Base-by-base conservation (phyloP, 2,329 filamentous ascomycete species). In the Scedosporium dehoogii region DNA sequence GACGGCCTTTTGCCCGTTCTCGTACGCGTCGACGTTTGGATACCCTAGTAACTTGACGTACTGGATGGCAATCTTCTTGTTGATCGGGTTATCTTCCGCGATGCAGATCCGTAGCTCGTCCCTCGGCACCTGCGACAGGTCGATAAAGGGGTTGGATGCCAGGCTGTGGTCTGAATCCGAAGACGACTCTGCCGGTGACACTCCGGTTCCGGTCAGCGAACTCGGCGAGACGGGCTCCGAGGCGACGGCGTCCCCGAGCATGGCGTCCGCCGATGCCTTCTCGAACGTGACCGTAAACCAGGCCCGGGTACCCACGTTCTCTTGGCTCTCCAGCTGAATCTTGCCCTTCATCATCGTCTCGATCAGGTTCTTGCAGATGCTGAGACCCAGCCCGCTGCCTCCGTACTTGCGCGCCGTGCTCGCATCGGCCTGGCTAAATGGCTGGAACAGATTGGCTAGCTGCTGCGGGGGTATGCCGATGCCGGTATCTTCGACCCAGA, bases 21-120 rank as follows among this genome's bases (percentile, higher is more conserved):
- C 90, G 70, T 92, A 97, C 0, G 92, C 92, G 72, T 93, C 89
- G 60, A 94, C 92, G 44, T 79, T 77, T 63, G 85, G 83, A 73
- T 96, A 93, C 2, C 92, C 92, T 9, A 97, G 82, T 63, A 91
- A 89, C 67, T 88, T 86, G 62, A 96, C 89, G 68, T 96, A 97
- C 67, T 92, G 91, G 59, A 96, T 91, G 1, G 92, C 92, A 67
- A 97, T 97, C 73, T 90, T 91, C 70, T 96, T 90, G 69, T 97
- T 97, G 77, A 97, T 96, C 3, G 88, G 85, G 67, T 97, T 97
- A 76, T 97, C 93, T 70, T 97, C 93, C 0, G 93, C 93, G 63
- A 97, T 93, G 73, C 92, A 96, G 33, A 97, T 87, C 38, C 91
- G 87, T 33, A 97, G 79, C 62, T 96, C 81, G 55, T 92, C 85